These are phyloP conservation scores for Naganishia vishniacii DNA, from an alignment of 768 basidiomycete species.

Conservation along the genomic window DNA sequence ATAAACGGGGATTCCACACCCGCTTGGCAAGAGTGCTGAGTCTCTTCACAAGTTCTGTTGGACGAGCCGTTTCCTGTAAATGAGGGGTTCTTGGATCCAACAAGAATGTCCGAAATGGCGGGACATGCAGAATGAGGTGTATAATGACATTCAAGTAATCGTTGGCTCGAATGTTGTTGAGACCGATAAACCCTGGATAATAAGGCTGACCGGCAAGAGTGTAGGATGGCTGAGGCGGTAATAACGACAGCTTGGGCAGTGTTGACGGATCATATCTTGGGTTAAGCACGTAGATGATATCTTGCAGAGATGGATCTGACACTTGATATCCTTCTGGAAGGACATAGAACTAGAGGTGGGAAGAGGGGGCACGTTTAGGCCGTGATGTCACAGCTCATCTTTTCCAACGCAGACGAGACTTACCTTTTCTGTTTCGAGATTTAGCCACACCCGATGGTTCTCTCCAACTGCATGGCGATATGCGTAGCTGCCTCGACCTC, in stretches of 20 bases:
- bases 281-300: conserved; percentile 82
- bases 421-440: conserved; percentile 88
- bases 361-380: no score
- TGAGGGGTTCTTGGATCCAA: conserved; percentile 43
- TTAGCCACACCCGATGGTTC: conserved; percentile 97
- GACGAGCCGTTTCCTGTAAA: conserved; percentile 33
- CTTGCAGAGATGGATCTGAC: conserved; percentile 91
- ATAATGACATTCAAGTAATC: conserved; percentile 98
- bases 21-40: conserved; percentile 84
- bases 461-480: conserved; percentile 96
- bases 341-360: conserved; percentile 75
- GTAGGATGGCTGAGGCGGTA: conserved; percentile 63
- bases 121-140: conserved; percentile 83
- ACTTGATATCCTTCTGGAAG: conserved; percentile 95
- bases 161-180: conserved; percentile 96
- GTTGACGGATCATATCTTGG: conserved; percentile 76
- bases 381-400: no score
- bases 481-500: conserved; percentile 87
- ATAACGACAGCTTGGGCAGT: conserved; percentile 50
- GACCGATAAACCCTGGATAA: conserved; percentile 84
- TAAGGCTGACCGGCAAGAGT: conserved; percentile 78
- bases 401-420: conserved; percentile 34
- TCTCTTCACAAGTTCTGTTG: conserved; percentile 75
- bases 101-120: conserved; percentile 80
- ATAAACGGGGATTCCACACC: conserved; percentile 89